phyloP scores from a whole-genome alignment of 495 filamentous ascomycete species.

The Tuber indicum region DNA sequence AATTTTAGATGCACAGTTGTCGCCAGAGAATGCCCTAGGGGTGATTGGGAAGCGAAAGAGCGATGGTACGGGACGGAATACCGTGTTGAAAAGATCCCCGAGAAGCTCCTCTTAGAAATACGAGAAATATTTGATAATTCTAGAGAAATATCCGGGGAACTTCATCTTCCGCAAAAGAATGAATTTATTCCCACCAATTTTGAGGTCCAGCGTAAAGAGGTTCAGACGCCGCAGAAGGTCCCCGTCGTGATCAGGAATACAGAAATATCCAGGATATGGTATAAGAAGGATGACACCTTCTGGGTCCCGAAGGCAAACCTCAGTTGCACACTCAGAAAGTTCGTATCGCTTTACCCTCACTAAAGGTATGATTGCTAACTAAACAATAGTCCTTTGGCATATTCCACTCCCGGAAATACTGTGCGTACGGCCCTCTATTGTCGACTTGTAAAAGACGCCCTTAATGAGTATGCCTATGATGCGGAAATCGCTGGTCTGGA shows the following conservation, averaged over 20 bases:
- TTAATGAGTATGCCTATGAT: constrained; percentile 94
- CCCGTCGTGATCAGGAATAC: constrained; percentile 88
- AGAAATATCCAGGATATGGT: constrained; percentile 78
- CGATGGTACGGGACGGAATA: constrained; percentile 99
- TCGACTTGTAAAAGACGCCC: constrained; percentile 77
- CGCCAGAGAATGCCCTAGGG: constrained; percentile 71
- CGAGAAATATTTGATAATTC: constrained; percentile 55
- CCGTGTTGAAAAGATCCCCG: constrained; percentile 70
- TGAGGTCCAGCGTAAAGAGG: constrained; percentile 88
- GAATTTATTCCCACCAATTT: constrained; percentile 93
- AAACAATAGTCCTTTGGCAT: constrained; percentile 54
- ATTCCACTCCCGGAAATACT: constrained; percentile 66
- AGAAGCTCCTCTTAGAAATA: constrained; percentile 65
- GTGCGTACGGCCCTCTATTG: constrained; percentile 77
- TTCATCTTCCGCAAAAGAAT: constrained; percentile 88
- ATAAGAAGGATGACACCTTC: constrained; percentile 97
- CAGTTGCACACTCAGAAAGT: constrained; percentile 68
- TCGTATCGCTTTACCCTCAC: not conserved
- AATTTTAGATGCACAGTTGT: constrained; percentile 82
- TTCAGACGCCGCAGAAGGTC: constrained; percentile 61
- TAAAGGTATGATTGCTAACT: constrained; percentile 13
- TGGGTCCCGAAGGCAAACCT: constrained; percentile 96
- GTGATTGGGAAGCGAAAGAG: constrained; percentile 75
- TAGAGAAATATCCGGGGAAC: constrained; percentile 56
- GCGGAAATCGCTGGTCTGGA: constrained; percentile 87